These are phyloP conservation scores for Globisporangium uncinulatum DNA, from an alignment of 352 stramenopile species.

Conservation along the genomic window DNA sequence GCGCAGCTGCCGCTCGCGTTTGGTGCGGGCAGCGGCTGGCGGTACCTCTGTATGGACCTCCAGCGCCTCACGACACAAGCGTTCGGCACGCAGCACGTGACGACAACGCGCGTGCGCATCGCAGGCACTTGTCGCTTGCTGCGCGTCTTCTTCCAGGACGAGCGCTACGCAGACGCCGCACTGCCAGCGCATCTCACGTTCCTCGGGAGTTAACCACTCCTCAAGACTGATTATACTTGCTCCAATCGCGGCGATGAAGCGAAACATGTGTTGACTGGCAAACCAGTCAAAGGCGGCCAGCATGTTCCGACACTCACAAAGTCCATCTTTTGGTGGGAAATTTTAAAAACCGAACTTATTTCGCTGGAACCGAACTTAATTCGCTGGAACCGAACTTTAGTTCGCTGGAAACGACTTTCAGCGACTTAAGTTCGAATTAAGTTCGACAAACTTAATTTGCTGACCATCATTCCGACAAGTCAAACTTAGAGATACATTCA, in stretches of 20 bases:
- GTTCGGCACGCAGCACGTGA: conserved; percentile 68
- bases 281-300: too few species aligned
- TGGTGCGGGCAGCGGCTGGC: conserved; percentile 38
- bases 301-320: too few species aligned
- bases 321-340: too few species aligned
- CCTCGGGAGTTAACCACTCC: conserved; percentile 17
- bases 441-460: too few species aligned
- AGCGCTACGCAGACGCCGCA: conserved; percentile 61
- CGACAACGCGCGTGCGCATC: conserved; percentile 61
- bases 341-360: too few species aligned
- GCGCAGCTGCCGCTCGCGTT: conserved; percentile 65
- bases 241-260: too few species aligned
- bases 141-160: conserved; percentile 77
- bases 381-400: too few species aligned
- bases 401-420: too few species aligned
- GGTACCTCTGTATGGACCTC: conserved; percentile 75
- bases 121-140: conserved; percentile 63
- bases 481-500: background rate
- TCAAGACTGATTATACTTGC: conserved; percentile 14
- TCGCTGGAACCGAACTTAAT: too few species aligned
- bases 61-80: conserved; percentile 58
- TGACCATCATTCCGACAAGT: too few species aligned
- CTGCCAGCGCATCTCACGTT: conserved; percentile 68
- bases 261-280: too few species aligned
- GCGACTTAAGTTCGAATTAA: too few species aligned